Percentiles rank a stretch among this genome's conserved stretches.
phyloP scores from a whole-genome alignment of 345 rosid genomes.

The Nasturtium officinale region DNA sequence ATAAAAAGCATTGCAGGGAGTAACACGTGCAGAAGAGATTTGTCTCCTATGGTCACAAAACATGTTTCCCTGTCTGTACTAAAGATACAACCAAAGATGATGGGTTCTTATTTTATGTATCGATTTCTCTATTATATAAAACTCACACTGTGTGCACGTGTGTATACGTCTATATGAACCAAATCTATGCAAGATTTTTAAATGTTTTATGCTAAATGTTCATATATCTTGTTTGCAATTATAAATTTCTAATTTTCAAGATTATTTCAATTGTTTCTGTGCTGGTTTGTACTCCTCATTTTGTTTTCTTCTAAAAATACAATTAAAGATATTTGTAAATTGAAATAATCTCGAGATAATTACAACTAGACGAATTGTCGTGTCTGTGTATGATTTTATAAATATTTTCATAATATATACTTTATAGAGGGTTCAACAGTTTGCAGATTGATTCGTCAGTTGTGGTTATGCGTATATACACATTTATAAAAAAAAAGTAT shows the following conservation, averaged over 20 bases:
- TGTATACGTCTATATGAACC: slow-evolving; percentile 30
- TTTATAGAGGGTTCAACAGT: neutral
- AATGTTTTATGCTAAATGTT: neutral
- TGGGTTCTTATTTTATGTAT: slow-evolving; percentile 38
- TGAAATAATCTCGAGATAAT: too few species aligned
- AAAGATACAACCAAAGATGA: slow-evolving; percentile 41
- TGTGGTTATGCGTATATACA: neutral
- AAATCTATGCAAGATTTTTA: slow-evolving; percentile 26
- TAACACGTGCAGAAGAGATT: slow-evolving; percentile 45
- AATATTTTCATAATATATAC: too few species aligned
- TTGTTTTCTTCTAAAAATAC: too few species aligned
- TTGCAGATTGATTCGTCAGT: neutral
- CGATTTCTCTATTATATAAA: slow-evolving; percentile 33
- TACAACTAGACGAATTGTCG: too few species aligned
- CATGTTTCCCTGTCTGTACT: slow-evolving; percentile 42
- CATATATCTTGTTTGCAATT: slow-evolving; percentile 9
- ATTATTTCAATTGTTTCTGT: neutral
- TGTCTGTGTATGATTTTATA: too few species aligned
- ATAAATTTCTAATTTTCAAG: neutral
- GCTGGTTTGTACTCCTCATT: too few species aligned
- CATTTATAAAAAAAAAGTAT: neutral
- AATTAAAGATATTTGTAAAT: too few species aligned
- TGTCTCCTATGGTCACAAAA: slow-evolving; percentile 44
- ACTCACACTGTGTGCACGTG: slow-evolving; percentile 44
- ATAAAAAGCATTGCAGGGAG: slow-evolving; percentile 25